phyloP scores from a whole-genome alignment of 805 yeast species.

The Yarrowia sp. region DNA sequence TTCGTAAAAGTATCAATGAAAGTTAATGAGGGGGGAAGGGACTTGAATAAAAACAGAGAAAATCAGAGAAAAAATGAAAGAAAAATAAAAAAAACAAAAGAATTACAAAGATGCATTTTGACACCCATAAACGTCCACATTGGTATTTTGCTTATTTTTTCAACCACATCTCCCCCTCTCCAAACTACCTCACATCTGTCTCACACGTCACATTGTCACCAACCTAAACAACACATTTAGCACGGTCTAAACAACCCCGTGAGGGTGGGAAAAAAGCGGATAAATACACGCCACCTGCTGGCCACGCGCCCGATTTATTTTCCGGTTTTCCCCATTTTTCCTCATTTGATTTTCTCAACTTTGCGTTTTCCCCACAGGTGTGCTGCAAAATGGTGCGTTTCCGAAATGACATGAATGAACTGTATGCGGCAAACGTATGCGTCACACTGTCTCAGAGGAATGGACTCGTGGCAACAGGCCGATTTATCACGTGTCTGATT shows the following conservation, averaged over 20 bases:
- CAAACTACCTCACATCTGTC: not conserved
- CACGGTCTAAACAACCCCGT: too few species aligned
- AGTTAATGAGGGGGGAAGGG: not conserved
- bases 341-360: conserved; percentile 3
- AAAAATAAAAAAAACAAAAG: too few species aligned
- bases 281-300: not conserved
- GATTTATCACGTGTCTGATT: conserved; percentile 2
- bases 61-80: not conserved
- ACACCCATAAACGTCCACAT: not conserved
- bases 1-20: conserved; percentile 33
- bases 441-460: not conserved
- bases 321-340: not conserved
- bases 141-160: too few species aligned
- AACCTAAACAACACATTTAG: not conserved
- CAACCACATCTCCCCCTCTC: not conserved
- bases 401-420: conserved; percentile 5
- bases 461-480: conserved; percentile 9
- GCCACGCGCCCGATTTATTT: not conserved
- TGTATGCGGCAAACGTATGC: conserved; percentile 4
- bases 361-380: conserved; percentile 10
- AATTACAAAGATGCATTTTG: not conserved
- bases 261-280: not conserved
- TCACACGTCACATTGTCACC: not conserved
- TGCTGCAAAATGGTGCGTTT: conserved; percentile 24
- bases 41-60: not conserved